Percentiles rank a stretch among this genome's conserved stretches.
These are phyloP conservation scores for Crucibulum parvulum DNA, from an alignment of 1,284 basidiomycete species.

Conservation along the genomic window DNA sequence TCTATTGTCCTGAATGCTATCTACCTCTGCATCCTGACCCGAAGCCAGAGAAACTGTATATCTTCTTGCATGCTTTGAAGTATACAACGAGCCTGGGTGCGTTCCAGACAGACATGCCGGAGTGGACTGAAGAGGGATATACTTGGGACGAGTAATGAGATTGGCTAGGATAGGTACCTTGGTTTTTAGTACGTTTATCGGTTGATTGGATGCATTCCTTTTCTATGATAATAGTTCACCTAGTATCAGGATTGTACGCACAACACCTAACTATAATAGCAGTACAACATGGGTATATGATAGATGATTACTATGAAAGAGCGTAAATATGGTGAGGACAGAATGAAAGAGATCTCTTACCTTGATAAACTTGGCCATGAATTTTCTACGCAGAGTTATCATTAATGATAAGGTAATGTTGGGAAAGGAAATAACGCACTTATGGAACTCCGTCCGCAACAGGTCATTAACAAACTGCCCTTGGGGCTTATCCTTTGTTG, in stretches of 20 bases:
- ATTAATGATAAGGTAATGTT: slow-evolving; percentile 10
- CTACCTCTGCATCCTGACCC: slow-evolving; percentile 92
- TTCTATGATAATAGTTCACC: too few relatives aligned
- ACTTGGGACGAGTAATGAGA: slow-evolving; percentile 22
- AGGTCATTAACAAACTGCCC: slow-evolving; percentile 94
- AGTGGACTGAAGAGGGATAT: slow-evolving; percentile 71
- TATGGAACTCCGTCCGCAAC: slow-evolving; percentile 91
- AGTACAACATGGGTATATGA: too few relatives aligned
- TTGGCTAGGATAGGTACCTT: too few relatives aligned
- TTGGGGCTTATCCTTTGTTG: slow-evolving; percentile 63
- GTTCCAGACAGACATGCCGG: slow-evolving; percentile 80
- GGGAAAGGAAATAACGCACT: slow-evolving; percentile 51
- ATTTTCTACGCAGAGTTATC: slow-evolving; percentile 57
- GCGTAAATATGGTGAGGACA: not conserved
- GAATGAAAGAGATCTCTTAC: slow-evolving; percentile 33
- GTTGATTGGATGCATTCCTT: too few relatives aligned
- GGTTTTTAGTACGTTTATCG: too few relatives aligned
- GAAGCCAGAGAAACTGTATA: slow-evolving; percentile 88
- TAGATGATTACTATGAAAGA: too few relatives aligned
- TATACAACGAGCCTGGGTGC: slow-evolving; percentile 80
- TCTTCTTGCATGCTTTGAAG: slow-evolving; percentile 89
- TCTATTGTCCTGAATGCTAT: slow-evolving; percentile 88
- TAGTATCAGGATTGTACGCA: too few relatives aligned
- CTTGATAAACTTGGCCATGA: slow-evolving; percentile 84
- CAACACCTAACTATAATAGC: too few relatives aligned